phyloP scores from a whole-genome alignment of 805 yeast genomes.

The Yamadazyma phyllophila region DNA sequence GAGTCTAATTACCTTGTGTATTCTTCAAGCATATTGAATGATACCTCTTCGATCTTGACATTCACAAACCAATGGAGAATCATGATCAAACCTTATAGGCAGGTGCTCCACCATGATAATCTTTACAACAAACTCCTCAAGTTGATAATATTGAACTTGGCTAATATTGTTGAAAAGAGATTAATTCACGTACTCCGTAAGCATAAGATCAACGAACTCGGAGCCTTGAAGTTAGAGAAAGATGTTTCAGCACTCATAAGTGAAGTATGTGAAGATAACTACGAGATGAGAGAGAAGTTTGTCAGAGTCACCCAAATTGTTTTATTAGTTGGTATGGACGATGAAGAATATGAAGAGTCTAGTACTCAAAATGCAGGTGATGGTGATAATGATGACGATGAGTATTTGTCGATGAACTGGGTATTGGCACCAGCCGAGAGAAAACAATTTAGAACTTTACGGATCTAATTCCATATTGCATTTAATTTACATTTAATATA shows the following conservation, averaged over 20 bases:
- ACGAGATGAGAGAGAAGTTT: constrained; percentile 74
- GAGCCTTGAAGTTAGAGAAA: constrained; percentile 78
- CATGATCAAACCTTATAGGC: constrained; percentile 62
- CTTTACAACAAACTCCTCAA: constrained; percentile 51
- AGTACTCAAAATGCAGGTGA: constrained; percentile 12
- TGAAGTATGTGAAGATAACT: constrained; percentile 69
- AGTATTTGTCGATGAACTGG: constrained; percentile 52
- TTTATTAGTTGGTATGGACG: constrained; percentile 78
- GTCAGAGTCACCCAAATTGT: constrained; percentile 81
- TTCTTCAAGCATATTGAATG: constrained; percentile 27
- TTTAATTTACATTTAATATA: constrained; percentile 9
- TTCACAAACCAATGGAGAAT: constrained; percentile 67
- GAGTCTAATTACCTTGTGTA: constrained; percentile 31
- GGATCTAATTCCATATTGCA: constrained; percentile 37
- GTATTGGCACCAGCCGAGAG: constrained; percentile 76
- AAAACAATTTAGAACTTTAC: constrained; percentile 54
- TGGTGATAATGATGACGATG: constrained; percentile 20
- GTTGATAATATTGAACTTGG: constrained; percentile 52
- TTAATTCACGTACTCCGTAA: constrained; percentile 64
- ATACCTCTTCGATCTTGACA: constrained; percentile 34
- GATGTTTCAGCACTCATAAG: constrained; percentile 74
- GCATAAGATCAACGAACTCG: constrained; percentile 67
- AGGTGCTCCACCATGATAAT: constrained; percentile 48
- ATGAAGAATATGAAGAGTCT: constrained; percentile 47
- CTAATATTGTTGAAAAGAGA: constrained; percentile 60